Conservation (phyloP, 2,329 filamentous ascomycete species). For the Ascocoryne sarcoides region DNA sequence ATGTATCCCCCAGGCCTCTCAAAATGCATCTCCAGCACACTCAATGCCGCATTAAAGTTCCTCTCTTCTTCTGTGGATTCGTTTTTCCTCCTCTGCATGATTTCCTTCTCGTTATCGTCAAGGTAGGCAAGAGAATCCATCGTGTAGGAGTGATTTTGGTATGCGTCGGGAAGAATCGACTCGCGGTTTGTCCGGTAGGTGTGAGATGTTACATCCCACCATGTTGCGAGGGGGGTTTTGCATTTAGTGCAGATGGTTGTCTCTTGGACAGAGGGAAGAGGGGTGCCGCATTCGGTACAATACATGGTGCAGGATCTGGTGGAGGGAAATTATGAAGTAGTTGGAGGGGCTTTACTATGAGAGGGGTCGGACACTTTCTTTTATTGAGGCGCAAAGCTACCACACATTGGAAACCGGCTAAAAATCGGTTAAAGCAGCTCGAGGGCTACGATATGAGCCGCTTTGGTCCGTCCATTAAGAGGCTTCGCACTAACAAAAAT, state of each 20-base stretch:
- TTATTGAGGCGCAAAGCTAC: constrained; percentile 1
- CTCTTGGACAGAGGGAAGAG: constrained; percentile 20
- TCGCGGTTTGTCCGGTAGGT: constrained; percentile 26
- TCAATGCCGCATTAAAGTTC: constrained; percentile 50
- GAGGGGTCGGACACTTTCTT: neutral
- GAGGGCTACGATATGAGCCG: no score
- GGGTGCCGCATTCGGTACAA: constrained; percentile 25
- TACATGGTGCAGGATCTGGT: constrained; percentile 14
- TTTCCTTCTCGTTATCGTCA: constrained; percentile 5
- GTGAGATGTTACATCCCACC: constrained; percentile 26
- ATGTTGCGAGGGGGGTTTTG: constrained; percentile 25
- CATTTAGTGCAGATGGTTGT: constrained; percentile 26
- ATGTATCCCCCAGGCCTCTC: constrained; percentile 49
- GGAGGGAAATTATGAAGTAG: neutral
- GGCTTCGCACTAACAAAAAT: neutral
- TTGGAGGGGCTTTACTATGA: no score
- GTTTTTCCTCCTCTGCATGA: constrained; percentile 20
- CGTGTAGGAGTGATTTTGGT: neutral
- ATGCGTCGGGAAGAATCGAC: constrained; percentile 17
- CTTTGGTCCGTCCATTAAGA: neutral
- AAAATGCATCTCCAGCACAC: constrained; percentile 54
- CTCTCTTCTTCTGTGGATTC: constrained; percentile 52
- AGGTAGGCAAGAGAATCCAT: neutral
- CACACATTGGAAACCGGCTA: neutral
- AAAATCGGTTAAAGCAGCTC: no score